Base-by-base conservation (phyloP, 495 filamentous ascomycete species). In the Astrocystis sublimbata region DNA sequence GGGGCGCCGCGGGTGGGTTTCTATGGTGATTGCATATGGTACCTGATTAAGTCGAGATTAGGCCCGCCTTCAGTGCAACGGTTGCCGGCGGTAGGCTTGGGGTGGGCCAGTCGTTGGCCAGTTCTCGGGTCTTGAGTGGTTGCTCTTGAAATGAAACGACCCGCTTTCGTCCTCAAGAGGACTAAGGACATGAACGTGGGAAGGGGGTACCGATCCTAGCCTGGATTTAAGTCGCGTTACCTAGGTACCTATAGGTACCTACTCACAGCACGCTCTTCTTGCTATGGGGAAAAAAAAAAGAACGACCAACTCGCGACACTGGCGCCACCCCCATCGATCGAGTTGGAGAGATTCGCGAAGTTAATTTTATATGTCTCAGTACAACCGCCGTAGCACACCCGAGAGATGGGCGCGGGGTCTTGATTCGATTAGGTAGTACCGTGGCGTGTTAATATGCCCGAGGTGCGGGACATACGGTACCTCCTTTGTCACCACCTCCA, bases 51-150 rank as follows among this genome's bases (percentile, higher is more conserved):
- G 60, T 47, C 31, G 19, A 52, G 26, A 56, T 55, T 46, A 56
- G 60, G 21, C 51, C 60, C 60, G 51, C 42, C 28, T 26, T 19
- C 51, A 62, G 50, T 56, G 51, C 33, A 41, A 62, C 60, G 21
- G 40, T 23, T 42, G 41, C 50, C 33, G 50, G 50, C 49, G 49
- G 40, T 53, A 54, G 59, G 42, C 60, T 55, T 31, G 60, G 51
- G 51, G n/a, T n/a, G n/a, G n/a, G n/a, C n/a, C n/a, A n/a, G n/a
- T n/a, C n/a, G n/a, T 47, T 49, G 21, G 60, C 4, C 23, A 49
- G 47, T 8, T 13, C 9, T 30, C 4, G 33, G 31, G n/a, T n/a
- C n/a, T n/a, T 62, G 50, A 53, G 17, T 62, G 50, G 60, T 17
- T 31, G 12, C 19, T 28, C 6, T 26, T 31, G 13, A 62, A 62